Base-by-base conservation (phyloP, 163 green algal species). In the Coccomyxa subellipsoidea region DNA sequence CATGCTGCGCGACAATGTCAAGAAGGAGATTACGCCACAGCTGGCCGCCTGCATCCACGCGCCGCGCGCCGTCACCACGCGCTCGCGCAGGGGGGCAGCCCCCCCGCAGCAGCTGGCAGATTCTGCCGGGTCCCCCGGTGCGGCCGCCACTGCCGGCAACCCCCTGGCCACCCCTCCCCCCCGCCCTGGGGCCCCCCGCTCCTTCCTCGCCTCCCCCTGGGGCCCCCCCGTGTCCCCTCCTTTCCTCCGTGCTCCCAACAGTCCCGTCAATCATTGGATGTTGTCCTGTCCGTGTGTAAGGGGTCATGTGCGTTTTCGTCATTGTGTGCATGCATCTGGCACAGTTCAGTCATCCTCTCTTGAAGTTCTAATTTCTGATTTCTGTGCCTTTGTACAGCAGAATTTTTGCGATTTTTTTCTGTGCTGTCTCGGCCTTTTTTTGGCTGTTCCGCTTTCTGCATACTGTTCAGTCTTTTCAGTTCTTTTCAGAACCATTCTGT, bases 1-100 rank as follows among this genome's bases (percentile, higher is more conserved):
- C 79, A 95, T 98, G 90, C 92, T 99, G 84, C 92, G 97, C 8
- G 97, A 99, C 91, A 99, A 98, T 85, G 90, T 98, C 32, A 99
- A 98, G 92, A 97, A 97, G 89, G 91, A 96, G 83, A 96, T 99
- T 85, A 95, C 92, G 39, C 93, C 95, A 25, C 88, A 96, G 81
- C 90, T 98, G 38, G 87, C 84, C 9, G 89, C 92, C 69, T 99
- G 96, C 92, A 99, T 99, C 85, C 94, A 98, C 87, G 94, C 92
- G 23, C 93, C 91, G 15, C 87, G 91, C 54, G 76, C 77, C 25
- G 80, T 78, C 70, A 81, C 84, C 77, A 80, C 77, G n/a, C 84
- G 84, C 80, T 80, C 38, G 53, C 81, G 84, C 53, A 77, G 84
- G 53, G 34, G 54, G 53, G 79, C 59, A 36, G 78, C 78, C 21